These are phyloP conservation scores for Forsythia suspensa DNA, from an alignment of 257 asterid species.

Conservation along the genomic window DNA sequence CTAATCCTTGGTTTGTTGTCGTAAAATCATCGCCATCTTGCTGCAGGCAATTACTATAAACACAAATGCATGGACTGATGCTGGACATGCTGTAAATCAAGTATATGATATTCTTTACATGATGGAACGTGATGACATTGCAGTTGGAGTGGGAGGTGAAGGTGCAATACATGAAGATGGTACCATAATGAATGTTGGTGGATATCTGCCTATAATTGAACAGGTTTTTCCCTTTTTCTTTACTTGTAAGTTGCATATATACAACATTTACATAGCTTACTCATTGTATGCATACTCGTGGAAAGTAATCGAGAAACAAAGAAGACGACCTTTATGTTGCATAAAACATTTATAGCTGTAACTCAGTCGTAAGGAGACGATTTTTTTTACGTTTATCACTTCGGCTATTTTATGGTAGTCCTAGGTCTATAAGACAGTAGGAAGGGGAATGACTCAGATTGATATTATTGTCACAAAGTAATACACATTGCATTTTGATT, in stretches of 20 bases:
- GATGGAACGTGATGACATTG: constrained; percentile 88
- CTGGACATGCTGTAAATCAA: constrained; percentile 84
- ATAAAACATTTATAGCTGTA: too few species aligned
- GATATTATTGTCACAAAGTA: too few species aligned
- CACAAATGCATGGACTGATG: constrained; percentile 70
- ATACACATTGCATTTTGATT: not conserved
- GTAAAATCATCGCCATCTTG: not conserved
- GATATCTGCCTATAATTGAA: constrained; percentile 83
- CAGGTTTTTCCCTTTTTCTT: constrained; percentile 45
- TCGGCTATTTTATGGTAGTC: not conserved
- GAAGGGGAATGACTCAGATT: too few species aligned
- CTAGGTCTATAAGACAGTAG: too few species aligned
- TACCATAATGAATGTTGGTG: constrained; percentile 69
- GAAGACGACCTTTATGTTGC: too few species aligned
- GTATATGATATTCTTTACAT: constrained; percentile 79
- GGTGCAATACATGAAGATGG: constrained; percentile 82
- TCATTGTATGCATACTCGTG: too few species aligned
- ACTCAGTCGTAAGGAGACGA: too few species aligned
- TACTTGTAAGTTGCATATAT: not conserved
- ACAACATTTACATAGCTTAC: not conserved
- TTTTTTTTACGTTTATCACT: not conserved
- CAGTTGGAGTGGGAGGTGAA: constrained; percentile 94
- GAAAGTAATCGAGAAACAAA: too few species aligned
- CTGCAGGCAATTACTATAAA: constrained; percentile 75
- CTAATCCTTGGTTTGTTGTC: not conserved